A percentile compares a stretch with the other conserved stretches of the same genome.
phyloP scores from a whole-genome alignment of 2,329 filamentous ascomycete species.

The Geosmithia flava region DNA sequence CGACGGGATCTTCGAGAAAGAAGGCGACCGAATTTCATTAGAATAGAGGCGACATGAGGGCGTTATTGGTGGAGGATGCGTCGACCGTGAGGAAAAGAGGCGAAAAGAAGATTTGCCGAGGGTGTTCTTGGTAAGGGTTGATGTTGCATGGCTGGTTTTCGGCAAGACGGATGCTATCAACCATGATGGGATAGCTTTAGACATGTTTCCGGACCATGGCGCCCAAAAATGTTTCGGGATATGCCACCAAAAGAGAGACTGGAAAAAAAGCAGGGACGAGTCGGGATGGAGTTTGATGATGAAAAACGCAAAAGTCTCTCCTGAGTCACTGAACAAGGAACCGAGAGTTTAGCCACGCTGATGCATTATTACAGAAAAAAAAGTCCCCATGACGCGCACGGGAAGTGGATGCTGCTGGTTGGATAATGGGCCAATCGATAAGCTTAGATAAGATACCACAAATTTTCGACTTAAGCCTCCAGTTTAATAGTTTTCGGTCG shows the following conservation, averaged over 20 bases:
- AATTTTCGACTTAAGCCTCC: conserved; percentile 16
- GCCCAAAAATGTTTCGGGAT: conserved; percentile 3
- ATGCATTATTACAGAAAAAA: not conserved
- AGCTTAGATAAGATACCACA: conserved; percentile 26
- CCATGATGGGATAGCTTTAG: conserved; percentile 23
- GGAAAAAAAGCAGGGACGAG: not conserved
- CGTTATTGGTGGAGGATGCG: not conserved
- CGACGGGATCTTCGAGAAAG: not conserved
- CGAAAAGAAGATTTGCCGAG: not conserved
- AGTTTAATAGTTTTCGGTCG: not conserved
- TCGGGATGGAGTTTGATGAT: not conserved
- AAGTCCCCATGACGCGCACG: conserved; percentile 22
- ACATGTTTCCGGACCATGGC: conserved; percentile 29
- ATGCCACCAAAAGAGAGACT: not conserved
- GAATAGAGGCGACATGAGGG: not conserved
- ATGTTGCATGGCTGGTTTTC: conserved; percentile 8
- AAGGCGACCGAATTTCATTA: not conserved
- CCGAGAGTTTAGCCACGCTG: not conserved
- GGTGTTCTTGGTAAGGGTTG: not conserved
- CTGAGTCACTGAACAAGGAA: not conserved
- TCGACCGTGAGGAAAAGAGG: not conserved
- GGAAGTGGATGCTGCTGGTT: not conserved
- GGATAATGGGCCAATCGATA: conserved; percentile 21
- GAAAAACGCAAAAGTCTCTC: not conserved
- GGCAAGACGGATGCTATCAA: conserved; percentile 20